Evolutionary conservation across 306 rosid genomes (phyloP), one percentile per base, ranked within the genome.

Genomic region (Fragaria vesca): DNA sequence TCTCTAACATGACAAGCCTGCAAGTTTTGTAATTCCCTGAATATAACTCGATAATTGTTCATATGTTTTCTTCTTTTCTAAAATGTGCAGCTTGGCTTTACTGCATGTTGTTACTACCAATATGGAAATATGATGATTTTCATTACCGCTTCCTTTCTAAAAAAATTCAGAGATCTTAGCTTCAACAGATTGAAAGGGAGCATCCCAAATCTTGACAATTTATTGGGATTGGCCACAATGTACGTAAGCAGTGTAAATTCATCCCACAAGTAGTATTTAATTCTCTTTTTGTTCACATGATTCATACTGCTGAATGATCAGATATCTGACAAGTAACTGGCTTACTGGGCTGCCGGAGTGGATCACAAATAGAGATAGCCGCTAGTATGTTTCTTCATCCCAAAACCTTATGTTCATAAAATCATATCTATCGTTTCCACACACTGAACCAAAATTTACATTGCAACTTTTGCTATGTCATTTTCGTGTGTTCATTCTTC

Each of bases 291-390:
- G 40, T 30, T 62, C 9, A 30, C 18, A 26, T 61, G 12, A 61
- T 11, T 28, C 66, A 13, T 66, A 24, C 24, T 21, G 3, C 80
- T 72, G 18, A 26, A 55, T 77, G 45, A 70, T 51, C 76, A 78
- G 81, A 60, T 78, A 70, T 58, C 63, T 71, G 76, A 78, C 81
- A 70, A 78, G 76, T 34, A 78, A 78, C 71, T 43, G 34, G 69
- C 76, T 78, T 3, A 69, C 76, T n/a, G 81, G 76, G 62, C 81
- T 78, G 46, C 81, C 81, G 10, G 62, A 78, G 46, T 70, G 81
- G 81, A 71, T 78, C 50, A 70, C n/a, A 69, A 58, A 52, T 51
- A 78, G 81, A 71, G 71, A 60, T 48, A 78, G 66, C 24, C 71
- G 71, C 71, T 71, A 78, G 81, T 78, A 78, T 34, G 81, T 71